These are phyloP conservation scores for Epichloe sylvatica DNA, from an alignment of 2,329 filamentous ascomycete genomes.

Conservation along the genomic window DNA sequence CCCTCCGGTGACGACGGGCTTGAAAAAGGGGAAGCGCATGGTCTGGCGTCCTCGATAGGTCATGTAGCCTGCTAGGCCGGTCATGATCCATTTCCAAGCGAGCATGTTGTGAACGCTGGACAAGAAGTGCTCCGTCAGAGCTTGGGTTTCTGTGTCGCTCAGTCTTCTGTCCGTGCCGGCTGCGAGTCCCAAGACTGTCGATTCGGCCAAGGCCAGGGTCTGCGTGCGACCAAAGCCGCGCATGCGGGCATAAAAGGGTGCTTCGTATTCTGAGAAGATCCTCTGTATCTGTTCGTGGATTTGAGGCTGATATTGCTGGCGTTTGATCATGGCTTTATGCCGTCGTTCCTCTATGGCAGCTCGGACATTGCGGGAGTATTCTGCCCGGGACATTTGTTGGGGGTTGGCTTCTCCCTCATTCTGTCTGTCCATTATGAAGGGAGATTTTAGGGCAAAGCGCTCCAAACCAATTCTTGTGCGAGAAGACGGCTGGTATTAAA, in stretches of 20 bases:
- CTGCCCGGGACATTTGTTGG: conserved; percentile 9
- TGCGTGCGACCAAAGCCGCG: conserved; percentile 15
- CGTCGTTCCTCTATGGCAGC: conserved; percentile 21
- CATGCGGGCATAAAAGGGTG: conserved; percentile 19
- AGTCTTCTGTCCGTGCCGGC: conserved; percentile 18
- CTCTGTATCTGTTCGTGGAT: conserved; percentile 20
- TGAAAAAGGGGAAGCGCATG: conserved; percentile 28
- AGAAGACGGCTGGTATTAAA: neutral
- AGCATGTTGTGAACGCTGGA: conserved; percentile 19
- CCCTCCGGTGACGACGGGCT: conserved; percentile 15
- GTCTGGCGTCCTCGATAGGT: conserved; percentile 17
- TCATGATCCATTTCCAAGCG: conserved; percentile 16
- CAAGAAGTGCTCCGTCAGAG: conserved; percentile 20
- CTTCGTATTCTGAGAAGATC: conserved; percentile 18
- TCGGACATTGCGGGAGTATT: conserved; percentile 12
- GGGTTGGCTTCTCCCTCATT: conserved; percentile 15
- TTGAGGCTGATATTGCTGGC: conserved; percentile 16
- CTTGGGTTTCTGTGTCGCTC: conserved; percentile 23
- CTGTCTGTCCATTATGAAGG: conserved; percentile 9
- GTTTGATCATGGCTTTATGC: conserved; percentile 14
- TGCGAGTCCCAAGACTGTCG: conserved; percentile 16
- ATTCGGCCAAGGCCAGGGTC: conserved; percentile 17
- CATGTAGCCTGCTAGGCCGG: conserved; percentile 12
- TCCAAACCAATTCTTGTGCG: neutral
- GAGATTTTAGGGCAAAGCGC: neutral